Percentiles rank a stretch among this genome's conserved stretches.
phyloP scores from a whole-genome alignment of 1,284 basidiomycete genomes.

The Tausonia pullulans region DNA sequence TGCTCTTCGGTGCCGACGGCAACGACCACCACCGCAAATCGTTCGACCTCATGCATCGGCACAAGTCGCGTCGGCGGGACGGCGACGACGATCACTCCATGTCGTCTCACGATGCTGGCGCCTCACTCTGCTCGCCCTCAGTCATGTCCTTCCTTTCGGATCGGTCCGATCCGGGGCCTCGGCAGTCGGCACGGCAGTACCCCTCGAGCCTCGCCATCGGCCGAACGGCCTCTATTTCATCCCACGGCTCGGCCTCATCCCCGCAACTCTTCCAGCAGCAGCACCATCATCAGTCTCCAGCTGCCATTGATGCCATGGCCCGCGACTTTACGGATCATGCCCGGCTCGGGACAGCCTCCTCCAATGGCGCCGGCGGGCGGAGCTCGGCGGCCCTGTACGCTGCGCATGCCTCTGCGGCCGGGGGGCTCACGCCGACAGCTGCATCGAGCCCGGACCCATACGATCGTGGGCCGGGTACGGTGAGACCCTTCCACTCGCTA shows the following conservation, averaged over 20 bases:
- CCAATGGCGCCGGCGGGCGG: conserved; percentile 13
- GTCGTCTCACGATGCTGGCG: conserved; percentile 67
- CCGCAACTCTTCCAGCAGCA: conserved; percentile 62
- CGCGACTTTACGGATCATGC: conserved; percentile 64
- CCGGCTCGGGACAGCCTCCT: conserved; percentile 41
- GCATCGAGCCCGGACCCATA: conserved; percentile 39
- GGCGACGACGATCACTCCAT: conserved; percentile 81
- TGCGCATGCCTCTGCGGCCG: neutral
- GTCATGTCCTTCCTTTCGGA: conserved; percentile 49
- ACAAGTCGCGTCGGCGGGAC: conserved; percentile 68
- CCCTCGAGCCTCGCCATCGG: conserved; percentile 20
- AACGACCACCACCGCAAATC: too few species aligned
- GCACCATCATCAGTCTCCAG: conserved; percentile 59
- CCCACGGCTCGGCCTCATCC: conserved; percentile 46
- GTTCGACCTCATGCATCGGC: conserved; percentile 38
- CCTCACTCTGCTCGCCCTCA: conserved; percentile 37
- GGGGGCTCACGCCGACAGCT: conserved; percentile 23
- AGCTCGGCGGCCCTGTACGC: neutral
- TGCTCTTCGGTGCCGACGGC: too few species aligned
- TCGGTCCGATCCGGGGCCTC: conserved; percentile 70
- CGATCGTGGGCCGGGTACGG: conserved; percentile 29
- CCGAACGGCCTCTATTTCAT: conserved; percentile 57
- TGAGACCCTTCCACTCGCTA: conserved; percentile 39
- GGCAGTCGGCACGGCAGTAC: conserved; percentile 34
- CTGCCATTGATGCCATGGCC: conserved; percentile 56